Evolutionary conservation across 2,329 filamentous ascomycete genomes (phyloP), one percentile per base, ranked within the genome.

Genomic region (Bipolaris bicolor): DNA sequence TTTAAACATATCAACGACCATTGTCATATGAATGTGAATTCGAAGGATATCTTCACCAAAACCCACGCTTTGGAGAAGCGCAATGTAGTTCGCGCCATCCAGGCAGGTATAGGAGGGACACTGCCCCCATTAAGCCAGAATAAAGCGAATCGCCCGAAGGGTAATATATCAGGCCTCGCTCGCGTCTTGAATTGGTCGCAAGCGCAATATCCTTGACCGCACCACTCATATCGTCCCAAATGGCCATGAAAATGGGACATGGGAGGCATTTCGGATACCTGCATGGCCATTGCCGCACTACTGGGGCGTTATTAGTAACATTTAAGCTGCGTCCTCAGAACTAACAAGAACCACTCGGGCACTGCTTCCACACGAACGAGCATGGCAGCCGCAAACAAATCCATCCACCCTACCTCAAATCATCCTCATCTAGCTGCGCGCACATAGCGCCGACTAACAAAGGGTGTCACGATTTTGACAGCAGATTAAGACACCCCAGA

Each of bases 301-400:
- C 56, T 33, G 65, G 69, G 11, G 49, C 55, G 3, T 63, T 70
- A 58, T 62, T 75, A 5, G 69, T 64, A 29, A 45, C 49, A 9
- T 74, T 75, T 53, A 72, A 72, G 65, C 36, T 66, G 70, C 44
- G 61, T 70, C 1, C 57, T 69, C 34, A 72, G 34, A 37, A 37
- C 34, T 37, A 7, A 37, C 10, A 37, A 37, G 34, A 7, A 37
- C 34, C 34, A 37, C 7, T 37, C 34, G 34, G 34, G 15, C 15
- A 37, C 34, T 37, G 34, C 13, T 2, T 37, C 34, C 34, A 37
- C 15, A 37, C 7, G 34, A 37, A 37, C 34, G 34, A 37, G 34
- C 10, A 15, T 37, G 34, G 34, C 34, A 37, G 34, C 34, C 15
- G 34, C 34, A 37, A 37, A 37, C 34, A 37, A 37, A 15, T 37